These are phyloP conservation scores for Alternaria panax DNA, from an alignment of 2,329 filamentous ascomycete genomes.

Conservation along the genomic window DNA sequence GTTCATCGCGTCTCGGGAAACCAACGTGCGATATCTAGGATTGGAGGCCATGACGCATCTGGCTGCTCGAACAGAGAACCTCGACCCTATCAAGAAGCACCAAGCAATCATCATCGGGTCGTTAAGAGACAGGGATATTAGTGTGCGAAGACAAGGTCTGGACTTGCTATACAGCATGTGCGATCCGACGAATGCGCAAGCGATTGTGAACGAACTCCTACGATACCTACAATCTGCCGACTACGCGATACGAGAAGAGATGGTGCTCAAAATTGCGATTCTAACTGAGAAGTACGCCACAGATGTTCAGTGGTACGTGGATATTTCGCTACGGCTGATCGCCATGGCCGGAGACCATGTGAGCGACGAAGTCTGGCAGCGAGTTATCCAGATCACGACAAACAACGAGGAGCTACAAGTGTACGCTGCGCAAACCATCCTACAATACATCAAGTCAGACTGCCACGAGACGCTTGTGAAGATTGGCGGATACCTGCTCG, in stretches of 20 bases:
- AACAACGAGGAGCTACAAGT: constrained; percentile 99
- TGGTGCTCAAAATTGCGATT: constrained; percentile 99
- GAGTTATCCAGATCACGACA: constrained; percentile 97
- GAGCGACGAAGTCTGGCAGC: constrained; percentile 98
- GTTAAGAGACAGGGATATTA: constrained; percentile 93
- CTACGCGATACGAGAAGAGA: constrained; percentile 97
- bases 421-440: constrained; percentile 91
- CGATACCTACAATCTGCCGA: constrained; percentile 96
- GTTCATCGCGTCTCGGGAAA: constrained; percentile 96
- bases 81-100: constrained; percentile 98
- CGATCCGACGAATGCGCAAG: constrained; percentile 89
- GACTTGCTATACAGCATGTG: constrained; percentile 99
- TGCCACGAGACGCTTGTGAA: constrained; percentile 98
- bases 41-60: constrained; percentile 98
- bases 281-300: constrained; percentile 98
- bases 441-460: constrained; percentile 92
- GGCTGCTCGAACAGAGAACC: constrained; percentile 88
- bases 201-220: constrained; percentile 91
- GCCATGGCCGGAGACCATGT: constrained; percentile 98
- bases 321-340: constrained; percentile 92
- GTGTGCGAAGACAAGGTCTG: constrained; percentile 91
- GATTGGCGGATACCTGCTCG: constrained; percentile 94
- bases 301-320: constrained; percentile 98
- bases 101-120: constrained; percentile 96
- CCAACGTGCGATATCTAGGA: constrained; percentile 94